phyloP scores from a whole-genome alignment of 176 grass and related monocot genomes.

The Cocos nucifera region DNA sequence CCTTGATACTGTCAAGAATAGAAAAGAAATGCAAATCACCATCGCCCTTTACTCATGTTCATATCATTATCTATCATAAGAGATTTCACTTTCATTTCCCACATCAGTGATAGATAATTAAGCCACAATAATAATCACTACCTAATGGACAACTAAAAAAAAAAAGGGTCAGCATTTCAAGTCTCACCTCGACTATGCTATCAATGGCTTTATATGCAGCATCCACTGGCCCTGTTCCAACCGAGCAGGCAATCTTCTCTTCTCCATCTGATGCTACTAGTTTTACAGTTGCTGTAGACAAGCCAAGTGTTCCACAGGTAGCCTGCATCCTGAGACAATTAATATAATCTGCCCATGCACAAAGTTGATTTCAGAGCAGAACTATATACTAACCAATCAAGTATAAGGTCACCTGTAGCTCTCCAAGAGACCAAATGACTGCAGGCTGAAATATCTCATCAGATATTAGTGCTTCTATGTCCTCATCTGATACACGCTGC shows the following conservation, averaged over 20 bases:
- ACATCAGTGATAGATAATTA: no score
- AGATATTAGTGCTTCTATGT: conserved; percentile 79
- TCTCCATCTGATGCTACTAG: conserved; percentile 57
- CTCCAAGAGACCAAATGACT: conserved; percentile 85
- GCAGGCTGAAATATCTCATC: conserved; percentile 97
- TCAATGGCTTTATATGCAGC: conserved; percentile 97
- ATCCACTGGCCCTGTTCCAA: conserved; percentile 88
- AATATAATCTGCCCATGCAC: neutral
- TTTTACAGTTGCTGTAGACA: conserved; percentile 91
- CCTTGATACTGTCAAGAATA: no score
- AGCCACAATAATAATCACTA: no score
- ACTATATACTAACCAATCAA: neutral
- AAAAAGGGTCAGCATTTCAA: neutral
- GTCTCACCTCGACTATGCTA: conserved; percentile 67
- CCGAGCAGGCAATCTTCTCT: conserved; percentile 67
- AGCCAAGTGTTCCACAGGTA: conserved; percentile 89
- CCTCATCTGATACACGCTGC: conserved; percentile 84
- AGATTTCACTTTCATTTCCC: no score
- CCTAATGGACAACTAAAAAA: no score
- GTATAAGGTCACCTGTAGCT: conserved; percentile 53
- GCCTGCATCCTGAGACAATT: conserved; percentile 24
- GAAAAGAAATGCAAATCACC: no score
- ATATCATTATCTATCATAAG: no score
- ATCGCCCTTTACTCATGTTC: no score
- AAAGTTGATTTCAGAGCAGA: no score